Percentiles rank a stretch among this genome's conserved stretches.
Conservation (phyloP, 164 flowering plant species). For the Malania oleifera region DNA sequence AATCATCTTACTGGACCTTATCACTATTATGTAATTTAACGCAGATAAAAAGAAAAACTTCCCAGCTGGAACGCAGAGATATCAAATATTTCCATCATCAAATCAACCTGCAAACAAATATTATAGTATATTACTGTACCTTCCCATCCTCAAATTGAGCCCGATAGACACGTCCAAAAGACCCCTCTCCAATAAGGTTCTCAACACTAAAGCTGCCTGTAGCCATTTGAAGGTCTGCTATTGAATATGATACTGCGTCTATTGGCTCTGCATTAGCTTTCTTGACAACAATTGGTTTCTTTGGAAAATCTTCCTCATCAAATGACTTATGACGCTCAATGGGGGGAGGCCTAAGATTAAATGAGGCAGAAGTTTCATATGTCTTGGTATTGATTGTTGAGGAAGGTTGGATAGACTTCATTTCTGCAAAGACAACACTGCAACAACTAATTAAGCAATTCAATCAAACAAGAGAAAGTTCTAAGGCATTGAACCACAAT, state of each 20-base stretch:
- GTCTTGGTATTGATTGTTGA: conserved; percentile 36
- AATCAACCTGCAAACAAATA: background rate
- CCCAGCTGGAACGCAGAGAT: background rate
- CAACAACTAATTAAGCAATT: background rate
- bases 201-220: conserved; percentile 84
- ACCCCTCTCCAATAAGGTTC: conserved; percentile 82
- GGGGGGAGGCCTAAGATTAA: conserved; percentile 83
- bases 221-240: conserved; percentile 94
- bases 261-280: conserved; percentile 42
- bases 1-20: no score
- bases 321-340: conserved; percentile 79
- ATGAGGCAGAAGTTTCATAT: conserved; percentile 47
- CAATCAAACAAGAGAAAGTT: background rate
- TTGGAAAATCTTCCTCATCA: conserved; percentile 67
- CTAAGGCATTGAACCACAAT: background rate
- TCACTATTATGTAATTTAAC: no score
- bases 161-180: conserved; percentile 90
- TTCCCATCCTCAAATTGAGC: conserved; percentile 87
- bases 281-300: conserved; percentile 52
- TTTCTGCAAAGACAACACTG: conserved; percentile 47
- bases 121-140: conserved; percentile 33
- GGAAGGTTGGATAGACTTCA: conserved; percentile 54
- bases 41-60: background rate
- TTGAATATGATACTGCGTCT: conserved; percentile 54
- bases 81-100: no score